Base-by-base conservation (phyloP, 2,329 filamentous ascomycete species). In the Apiospora phragmitis region DNA sequence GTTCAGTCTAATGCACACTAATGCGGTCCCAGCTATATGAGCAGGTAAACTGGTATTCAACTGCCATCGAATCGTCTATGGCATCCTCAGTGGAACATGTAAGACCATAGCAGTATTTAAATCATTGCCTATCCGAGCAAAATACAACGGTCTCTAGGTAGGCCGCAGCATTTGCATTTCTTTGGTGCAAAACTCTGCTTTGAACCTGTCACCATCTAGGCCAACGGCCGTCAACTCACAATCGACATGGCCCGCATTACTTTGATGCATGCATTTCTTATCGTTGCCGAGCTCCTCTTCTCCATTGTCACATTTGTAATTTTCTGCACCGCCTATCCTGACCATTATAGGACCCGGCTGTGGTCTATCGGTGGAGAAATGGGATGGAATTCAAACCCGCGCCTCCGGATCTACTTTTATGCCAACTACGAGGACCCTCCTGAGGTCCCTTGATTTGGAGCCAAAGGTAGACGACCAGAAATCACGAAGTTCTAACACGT, bases 321-420 rank as follows among this genome's bases (percentile, higher is more conserved):
- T 3, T 68, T 68, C 41, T 74, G 72, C 62, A 71, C 69, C 26
- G 68, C 73, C n/a, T 74, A 74, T 45, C 72, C 72, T 12, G 70
- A 71, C 59, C 32, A 67, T 6, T 72, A 71, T 47, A 35, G 71
- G 26, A 72, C 67, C 18, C 65, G 51, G 8, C 41, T 75, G 21
- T 75, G 74, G 74, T 47, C 69, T 9, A 69, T 71, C 7, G 74
- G 73, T 16, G 74, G 74, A 16, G 70, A 72, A 42, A 72, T 70
- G 21, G 74, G 73, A 14, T 75, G 74, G 74, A 76, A 76, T 49
- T 76, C 74, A 21, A 73, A 76, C 67, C 74, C 74, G 8, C 69
- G 67, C 29, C 68, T 74, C 16, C 71, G 74, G 9, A 73, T 75
- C 18, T 76, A 76, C 71, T 74, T 73, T 18, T 76, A 74, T 32